phyloP scores from a whole-genome alignment of 306 rosid species.

The Heteromeles arbutifolia region DNA sequence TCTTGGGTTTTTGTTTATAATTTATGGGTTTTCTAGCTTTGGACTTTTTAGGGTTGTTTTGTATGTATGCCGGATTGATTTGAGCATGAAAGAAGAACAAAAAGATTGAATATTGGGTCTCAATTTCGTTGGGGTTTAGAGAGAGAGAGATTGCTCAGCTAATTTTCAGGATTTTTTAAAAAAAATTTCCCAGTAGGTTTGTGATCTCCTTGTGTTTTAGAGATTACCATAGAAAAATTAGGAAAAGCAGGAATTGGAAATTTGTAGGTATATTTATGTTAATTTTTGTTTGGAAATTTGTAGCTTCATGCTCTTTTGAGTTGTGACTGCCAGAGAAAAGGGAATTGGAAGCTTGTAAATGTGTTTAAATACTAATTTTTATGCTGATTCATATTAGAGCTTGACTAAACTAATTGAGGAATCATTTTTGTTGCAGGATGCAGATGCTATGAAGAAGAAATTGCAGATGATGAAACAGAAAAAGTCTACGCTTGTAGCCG shows the following conservation, averaged over 20 bases:
- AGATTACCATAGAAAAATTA: not conserved
- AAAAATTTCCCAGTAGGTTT: not conserved
- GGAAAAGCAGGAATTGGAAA: not conserved
- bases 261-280: not conserved
- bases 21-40: constrained; percentile 18
- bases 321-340: no score
- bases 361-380: not conserved
- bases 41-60: constrained; percentile 1
- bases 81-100: not conserved
- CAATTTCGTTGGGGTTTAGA: not conserved
- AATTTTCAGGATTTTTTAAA: not conserved
- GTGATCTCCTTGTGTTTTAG: not conserved
- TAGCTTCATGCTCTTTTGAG: not conserved
- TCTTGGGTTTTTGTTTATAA: constrained; percentile 1
- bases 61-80: not conserved
- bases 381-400: not conserved
- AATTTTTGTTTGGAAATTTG: not conserved
- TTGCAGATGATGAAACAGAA: constrained; percentile 51
- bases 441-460: constrained; percentile 55
- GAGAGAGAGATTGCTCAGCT: constrained; percentile 4
- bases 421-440: constrained; percentile 43
- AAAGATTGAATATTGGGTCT: constrained; percentile 8
- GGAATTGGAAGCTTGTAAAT: not conserved
- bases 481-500: constrained; percentile 52
- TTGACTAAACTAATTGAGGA: constrained; percentile 11